phyloP scores from a whole-genome alignment of 2,329 filamentous ascomycete species.

The Colletotrichum echinochloae region DNA sequence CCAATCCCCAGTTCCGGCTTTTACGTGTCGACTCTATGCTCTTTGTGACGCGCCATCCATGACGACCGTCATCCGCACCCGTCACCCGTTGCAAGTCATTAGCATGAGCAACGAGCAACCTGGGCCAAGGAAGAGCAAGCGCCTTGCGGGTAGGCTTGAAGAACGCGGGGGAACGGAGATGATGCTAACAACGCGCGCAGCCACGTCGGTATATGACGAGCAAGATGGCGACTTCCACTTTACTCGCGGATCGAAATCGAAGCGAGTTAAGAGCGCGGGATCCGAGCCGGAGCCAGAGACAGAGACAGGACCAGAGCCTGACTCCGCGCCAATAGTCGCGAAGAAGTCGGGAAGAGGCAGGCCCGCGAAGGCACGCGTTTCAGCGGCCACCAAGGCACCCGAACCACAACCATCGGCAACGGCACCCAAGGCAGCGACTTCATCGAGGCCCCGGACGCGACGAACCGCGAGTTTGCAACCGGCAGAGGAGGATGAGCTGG shows the following conservation, averaged over 20 bases:
- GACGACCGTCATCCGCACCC: conserved; percentile 76
- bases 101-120: conserved; percentile 76
- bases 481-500: conserved; percentile 52
- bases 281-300: conserved; percentile 56
- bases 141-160: conserved; percentile 67
- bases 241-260: conserved; percentile 75
- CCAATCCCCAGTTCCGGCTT: conserved; percentile 8
- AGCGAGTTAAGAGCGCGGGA: conserved; percentile 71
- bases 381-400: conserved; percentile 47
- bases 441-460: conserved; percentile 49
- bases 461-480: conserved; percentile 56
- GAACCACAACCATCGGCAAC: conserved; percentile 42
- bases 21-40: conserved; percentile 32
- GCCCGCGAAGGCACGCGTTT: conserved; percentile 50
- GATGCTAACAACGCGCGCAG: conserved; percentile 70
- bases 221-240: conserved; percentile 84
- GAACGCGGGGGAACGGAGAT: conserved; percentile 60
- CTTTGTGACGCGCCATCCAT: conserved; percentile 65
- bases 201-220: conserved; percentile 63
- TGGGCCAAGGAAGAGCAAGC: conserved; percentile 73
- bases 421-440: conserved; percentile 40
- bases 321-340: conserved; percentile 49
- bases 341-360: conserved; percentile 56
- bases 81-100: conserved; percentile 73
- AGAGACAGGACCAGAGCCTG: conserved; percentile 55